Evolutionary conservation across 108 stramenopile species (phyloP).

Genomic region (Cylindrotheca fusiformis): DNA sequence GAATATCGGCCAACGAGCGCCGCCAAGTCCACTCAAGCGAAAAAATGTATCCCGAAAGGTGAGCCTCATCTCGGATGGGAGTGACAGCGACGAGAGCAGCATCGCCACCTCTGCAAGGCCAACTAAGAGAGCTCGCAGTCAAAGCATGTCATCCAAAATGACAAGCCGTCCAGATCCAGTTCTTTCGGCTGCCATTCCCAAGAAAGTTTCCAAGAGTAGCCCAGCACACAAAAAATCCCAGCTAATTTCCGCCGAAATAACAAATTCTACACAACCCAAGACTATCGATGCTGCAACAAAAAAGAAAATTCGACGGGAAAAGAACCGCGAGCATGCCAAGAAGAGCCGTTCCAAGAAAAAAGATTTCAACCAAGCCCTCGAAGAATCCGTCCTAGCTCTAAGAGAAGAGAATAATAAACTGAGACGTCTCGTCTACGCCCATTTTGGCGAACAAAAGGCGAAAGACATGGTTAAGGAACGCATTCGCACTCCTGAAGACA

Average conservation of each 20-base stretch:
- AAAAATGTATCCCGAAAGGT: background rate
- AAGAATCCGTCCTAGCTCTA: conserved; percentile 71
- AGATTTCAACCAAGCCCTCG: conserved; percentile 86
- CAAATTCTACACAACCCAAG: background rate
- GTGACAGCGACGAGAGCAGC: background rate
- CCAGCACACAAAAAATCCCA: no score
- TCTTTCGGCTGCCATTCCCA: no score
- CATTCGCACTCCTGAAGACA: conserved; percentile 4
- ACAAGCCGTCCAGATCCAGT: background rate
- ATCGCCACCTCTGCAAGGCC: background rate
- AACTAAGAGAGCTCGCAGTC: background rate
- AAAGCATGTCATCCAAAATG: background rate
- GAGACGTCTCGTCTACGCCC: conserved; percentile 36
- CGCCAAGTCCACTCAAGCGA: background rate
- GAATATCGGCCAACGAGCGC: no score
- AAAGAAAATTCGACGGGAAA: conserved; percentile 8
- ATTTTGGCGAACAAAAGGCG: conserved; percentile 39
- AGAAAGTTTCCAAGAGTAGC: no score
- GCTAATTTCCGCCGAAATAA: background rate
- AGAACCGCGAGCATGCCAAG: conserved; percentile 91
- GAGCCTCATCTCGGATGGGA: background rate
- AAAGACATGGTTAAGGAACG: conserved; percentile 36
- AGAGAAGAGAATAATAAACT: conserved; percentile 81
- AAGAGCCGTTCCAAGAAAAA: conserved; percentile 91
- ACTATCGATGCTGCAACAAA: background rate